Evolutionary conservation across 2,329 filamentous ascomycete genomes (phyloP).

Genomic region (Xylariales sp.): DNA sequence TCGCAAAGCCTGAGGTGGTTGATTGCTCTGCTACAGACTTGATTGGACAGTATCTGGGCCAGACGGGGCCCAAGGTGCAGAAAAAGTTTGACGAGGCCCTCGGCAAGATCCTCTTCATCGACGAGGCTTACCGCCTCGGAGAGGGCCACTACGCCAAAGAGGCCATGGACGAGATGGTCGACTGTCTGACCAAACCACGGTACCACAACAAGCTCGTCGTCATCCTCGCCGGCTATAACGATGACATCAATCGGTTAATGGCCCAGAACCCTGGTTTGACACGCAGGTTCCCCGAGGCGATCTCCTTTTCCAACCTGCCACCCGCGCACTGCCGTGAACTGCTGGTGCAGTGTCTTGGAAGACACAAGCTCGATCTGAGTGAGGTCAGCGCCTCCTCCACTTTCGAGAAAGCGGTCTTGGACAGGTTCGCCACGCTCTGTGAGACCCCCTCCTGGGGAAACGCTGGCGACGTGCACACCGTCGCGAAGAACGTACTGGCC

Average conservation of each 20-base stretch:
- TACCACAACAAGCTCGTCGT: slow-evolving; percentile 59
- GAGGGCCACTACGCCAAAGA: slow-evolving; percentile 54
- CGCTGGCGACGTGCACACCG: slow-evolving; percentile 54
- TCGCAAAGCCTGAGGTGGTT: slow-evolving; percentile 54
- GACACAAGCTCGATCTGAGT: slow-evolving; percentile 14
- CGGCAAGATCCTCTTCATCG: slow-evolving; percentile 65
- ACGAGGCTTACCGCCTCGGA: slow-evolving; percentile 65
- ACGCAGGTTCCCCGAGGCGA: slow-evolving; percentile 58
- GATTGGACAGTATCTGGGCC: slow-evolving; percentile 60
- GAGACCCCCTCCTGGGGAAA: slow-evolving; percentile 54
- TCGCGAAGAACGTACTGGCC: slow-evolving; percentile 47
- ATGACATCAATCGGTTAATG: slow-evolving; percentile 62
- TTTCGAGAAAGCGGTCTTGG: slow-evolving; percentile 3
- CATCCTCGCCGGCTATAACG: slow-evolving; percentile 65
- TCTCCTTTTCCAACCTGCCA: slow-evolving; percentile 49
- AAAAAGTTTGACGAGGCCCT: slow-evolving; percentile 48
- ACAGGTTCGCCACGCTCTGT: slow-evolving; percentile 35
- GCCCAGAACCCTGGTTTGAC: slow-evolving; percentile 57
- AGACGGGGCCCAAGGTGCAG: slow-evolving; percentile 55
- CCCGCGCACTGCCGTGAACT: slow-evolving; percentile 38
- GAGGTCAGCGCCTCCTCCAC: slow-evolving; percentile 17
- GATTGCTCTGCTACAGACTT: slow-evolving; percentile 67
- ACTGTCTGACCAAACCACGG: slow-evolving; percentile 47
- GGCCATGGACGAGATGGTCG: slow-evolving; percentile 49
- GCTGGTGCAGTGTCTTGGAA: slow-evolving; percentile 26